phyloP scores from a whole-genome alignment of 345 rosid species.

The Pseudoturritis turrita region DNA sequence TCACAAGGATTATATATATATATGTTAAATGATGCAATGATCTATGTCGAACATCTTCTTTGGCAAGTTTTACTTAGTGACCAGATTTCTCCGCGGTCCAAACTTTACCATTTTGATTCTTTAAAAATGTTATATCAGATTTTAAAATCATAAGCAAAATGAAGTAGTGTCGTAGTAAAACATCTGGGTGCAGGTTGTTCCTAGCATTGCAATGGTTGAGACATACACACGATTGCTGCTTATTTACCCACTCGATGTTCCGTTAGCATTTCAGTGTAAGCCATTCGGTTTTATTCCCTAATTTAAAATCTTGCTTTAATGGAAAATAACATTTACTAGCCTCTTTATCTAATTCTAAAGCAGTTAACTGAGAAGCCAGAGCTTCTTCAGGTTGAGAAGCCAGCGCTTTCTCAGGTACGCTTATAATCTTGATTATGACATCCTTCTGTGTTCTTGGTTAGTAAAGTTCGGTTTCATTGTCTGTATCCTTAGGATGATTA shows the following conservation, averaged over 20 bases:
- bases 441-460: background rate
- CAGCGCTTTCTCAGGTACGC: too few species aligned
- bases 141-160: background rate
- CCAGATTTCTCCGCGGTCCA: background rate
- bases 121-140: background rate
- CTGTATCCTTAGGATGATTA: too few species aligned
- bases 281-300: conserved; percentile 31
- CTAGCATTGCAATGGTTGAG: conserved; percentile 98
- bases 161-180: conserved; percentile 12
- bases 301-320: too few species aligned
- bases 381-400: too few species aligned
- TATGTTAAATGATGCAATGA: conserved; percentile 6
- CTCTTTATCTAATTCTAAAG: too few species aligned
- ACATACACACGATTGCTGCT: conserved; percentile 92
- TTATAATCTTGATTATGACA: background rate
- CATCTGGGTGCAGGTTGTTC: conserved; percentile 66
- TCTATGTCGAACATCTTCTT: conserved; percentile 6
- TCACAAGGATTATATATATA: conserved; percentile 14
- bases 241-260: conserved; percentile 79
- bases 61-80: conserved; percentile 5
- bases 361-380: too few species aligned
- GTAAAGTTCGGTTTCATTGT: background rate
- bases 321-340: too few species aligned
- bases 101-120: background rate
- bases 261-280: conserved; percentile 87